Percentiles rank a stretch among this genome's conserved stretches.
phyloP scores from a whole-genome alignment of 2,329 filamentous ascomycete species.

The Fusarium pseudograminearum region DNA sequence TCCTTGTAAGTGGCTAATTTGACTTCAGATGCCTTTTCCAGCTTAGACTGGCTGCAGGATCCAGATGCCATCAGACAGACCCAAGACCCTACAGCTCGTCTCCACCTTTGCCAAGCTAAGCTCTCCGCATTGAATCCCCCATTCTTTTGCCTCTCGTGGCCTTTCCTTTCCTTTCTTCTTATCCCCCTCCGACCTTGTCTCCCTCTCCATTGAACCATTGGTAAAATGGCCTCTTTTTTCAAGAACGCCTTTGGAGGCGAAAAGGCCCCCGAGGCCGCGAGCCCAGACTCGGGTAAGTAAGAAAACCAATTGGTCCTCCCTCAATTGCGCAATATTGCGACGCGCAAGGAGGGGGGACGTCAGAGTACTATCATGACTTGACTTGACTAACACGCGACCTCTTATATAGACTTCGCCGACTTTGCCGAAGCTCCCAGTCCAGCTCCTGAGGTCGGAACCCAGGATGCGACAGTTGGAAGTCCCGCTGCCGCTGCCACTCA shows the following conservation, averaged over 20 bases:
- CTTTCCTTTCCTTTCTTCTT: slow-evolving; percentile 36
- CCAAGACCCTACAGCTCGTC: slow-evolving; percentile 7
- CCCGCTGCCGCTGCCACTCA: slow-evolving; percentile 61
- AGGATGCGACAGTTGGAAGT: slow-evolving; percentile 60
- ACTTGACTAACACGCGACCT: slow-evolving; percentile 43
- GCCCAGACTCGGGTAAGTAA: slow-evolving; percentile 73
- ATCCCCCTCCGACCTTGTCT: slow-evolving; percentile 31
- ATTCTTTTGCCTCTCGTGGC: slow-evolving; percentile 46
- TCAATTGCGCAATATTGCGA: slow-evolving; percentile 35
- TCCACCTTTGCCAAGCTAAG: slow-evolving; percentile 41
- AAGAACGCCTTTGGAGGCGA: slow-evolving; percentile 77
- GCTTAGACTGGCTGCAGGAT: slow-evolving; percentile 25
- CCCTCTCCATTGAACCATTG: slow-evolving; percentile 40
- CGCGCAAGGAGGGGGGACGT: slow-evolving; percentile 19
- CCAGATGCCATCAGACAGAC: slow-evolving; percentile 22
- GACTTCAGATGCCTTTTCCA: slow-evolving; percentile 27
- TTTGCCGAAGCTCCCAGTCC: slow-evolving; percentile 84
- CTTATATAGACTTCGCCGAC: slow-evolving; percentile 84
- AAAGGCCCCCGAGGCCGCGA: slow-evolving; percentile 65
- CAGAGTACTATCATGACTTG: slow-evolving; percentile 24
- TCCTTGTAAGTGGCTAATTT: slow-evolving; percentile 7
- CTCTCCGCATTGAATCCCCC: slow-evolving; percentile 38
- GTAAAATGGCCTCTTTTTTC: slow-evolving; percentile 68
- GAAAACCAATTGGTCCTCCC: background rate
- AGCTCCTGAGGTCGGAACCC: slow-evolving; percentile 62